phyloP scores from a whole-genome alignment of 805 yeast species.

The Metschnikowia lachancei region DNA sequence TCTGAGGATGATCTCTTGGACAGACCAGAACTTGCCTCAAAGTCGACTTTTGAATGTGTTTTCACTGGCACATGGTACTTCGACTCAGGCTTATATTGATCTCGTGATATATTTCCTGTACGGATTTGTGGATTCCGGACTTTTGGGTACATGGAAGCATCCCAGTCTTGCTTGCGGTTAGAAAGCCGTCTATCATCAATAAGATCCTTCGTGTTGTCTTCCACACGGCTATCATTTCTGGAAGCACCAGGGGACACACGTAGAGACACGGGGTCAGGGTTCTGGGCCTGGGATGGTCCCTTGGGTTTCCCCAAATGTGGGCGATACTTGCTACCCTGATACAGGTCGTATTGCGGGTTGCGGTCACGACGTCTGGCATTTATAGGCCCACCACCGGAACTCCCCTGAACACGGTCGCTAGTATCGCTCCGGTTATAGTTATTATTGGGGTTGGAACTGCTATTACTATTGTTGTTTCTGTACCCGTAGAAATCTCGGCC shows the following conservation, averaged over 20 bases:
- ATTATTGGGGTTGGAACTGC: not conserved
- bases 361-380: constrained; percentile 5
- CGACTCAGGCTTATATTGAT: not conserved
- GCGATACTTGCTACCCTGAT: constrained; percentile 19
- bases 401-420: constrained; percentile 1
- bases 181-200: constrained; percentile 13
- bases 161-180: constrained; percentile 12
- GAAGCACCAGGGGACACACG: not conserved
- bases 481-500: constrained; percentile 15
- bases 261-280: not conserved
- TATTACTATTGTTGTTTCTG: constrained; percentile 6
- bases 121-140: not conserved
- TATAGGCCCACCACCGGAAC: not conserved
- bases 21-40: not conserved
- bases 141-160: constrained; percentile 1
- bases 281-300: constrained; percentile 2
- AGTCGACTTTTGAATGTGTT: not conserved
- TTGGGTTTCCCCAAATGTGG: constrained; percentile 7
- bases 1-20: not conserved
- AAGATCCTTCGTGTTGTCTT: not conserved
- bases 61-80: not conserved
- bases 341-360: constrained; percentile 10
- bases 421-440: constrained; percentile 3
- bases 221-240: not conserved
- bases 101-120: not conserved